Evolutionary conservation across 352 stramenopile species (phyloP), one percentile per base, ranked within the genome.

Genomic region (Stramenopiles sp.): DNA sequence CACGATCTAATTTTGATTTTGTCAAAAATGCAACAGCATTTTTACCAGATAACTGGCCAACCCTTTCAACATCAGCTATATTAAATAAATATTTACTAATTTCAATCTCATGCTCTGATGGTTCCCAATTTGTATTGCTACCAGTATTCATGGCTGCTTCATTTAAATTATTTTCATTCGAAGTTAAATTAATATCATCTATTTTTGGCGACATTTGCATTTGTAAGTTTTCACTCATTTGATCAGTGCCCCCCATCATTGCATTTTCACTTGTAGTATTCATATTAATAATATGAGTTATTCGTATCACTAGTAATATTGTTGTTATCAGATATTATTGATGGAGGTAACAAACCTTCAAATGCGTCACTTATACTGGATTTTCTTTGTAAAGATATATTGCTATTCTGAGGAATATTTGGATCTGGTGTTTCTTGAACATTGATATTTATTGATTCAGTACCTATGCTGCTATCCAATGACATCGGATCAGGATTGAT

Each of bases 21-120:
- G 78, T 78, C 74, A 85, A 85, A 69, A 85, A 85, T 1, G 78
- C 80, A 27, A 85, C 82, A 38, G 81, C 82, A 73, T 81, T 78
- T 0, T 73, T 74, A 29, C 82, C 82, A 43, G 38, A 53, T 53
- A 53, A 53, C 13, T 53, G 38, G 4, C 38, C 38, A 53, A 53
- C 38, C 13, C 13, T 53, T 53, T 53, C 38, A 53, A 53, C 38
- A 53, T 53, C 38, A 53, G 38, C 38, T 4, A 53, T 53, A 13
- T 53, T 53, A 13, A 53, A 53, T 4, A 53, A 13, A 13, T 53
- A 53, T 4, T 53, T 13, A 13, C 38, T 53, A 53, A 53, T 13
- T n/a, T 53, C 38, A 53, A 53, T 53, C 4, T 53, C 38, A 53
- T 13, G 38, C 13, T 53, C 4, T 13, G 38, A 53, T 53, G 38